These are phyloP conservation scores for Aspergillus homomorphus DNA, from an alignment of 495 filamentous ascomycete genomes.

Conservation along the genomic window DNA sequence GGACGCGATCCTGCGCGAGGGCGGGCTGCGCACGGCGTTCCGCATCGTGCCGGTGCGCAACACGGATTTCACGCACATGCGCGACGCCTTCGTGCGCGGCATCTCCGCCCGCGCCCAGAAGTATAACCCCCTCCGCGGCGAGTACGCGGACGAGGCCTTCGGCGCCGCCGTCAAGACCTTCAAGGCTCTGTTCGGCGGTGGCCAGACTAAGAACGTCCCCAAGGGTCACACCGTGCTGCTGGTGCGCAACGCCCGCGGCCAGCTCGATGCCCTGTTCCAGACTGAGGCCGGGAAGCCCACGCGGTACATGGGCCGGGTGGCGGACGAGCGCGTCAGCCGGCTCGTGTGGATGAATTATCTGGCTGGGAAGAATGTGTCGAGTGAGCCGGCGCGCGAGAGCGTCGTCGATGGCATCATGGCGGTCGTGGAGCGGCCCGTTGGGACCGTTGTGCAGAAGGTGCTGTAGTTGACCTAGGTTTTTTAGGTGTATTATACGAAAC, in stretches of 20 bases:
- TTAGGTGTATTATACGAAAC: conserved; percentile 4
- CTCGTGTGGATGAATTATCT: conserved; percentile 89
- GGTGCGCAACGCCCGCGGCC: conserved; percentile 62
- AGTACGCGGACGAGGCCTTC: conserved; percentile 68
- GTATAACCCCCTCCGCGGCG: conserved; percentile 26
- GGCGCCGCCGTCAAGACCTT: conserved; percentile 68
- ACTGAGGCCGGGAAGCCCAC: conserved; percentile 37
- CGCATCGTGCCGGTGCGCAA: conserved; percentile 80
- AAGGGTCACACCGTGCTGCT: conserved; percentile 74
- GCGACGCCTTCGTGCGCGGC: conserved; percentile 85
- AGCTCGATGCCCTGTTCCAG: conserved; percentile 67
- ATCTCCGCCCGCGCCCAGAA: conserved; percentile 67
- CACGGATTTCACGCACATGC: conserved; percentile 87
- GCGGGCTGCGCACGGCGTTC: conserved; percentile 65
- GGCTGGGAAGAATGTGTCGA: conserved; percentile 81
- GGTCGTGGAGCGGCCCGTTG: conserved; percentile 84
- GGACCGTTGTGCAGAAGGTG: conserved; percentile 76
- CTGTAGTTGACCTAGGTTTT: conserved; percentile 27
- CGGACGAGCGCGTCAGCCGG: conserved; percentile 75
- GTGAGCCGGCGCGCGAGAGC: conserved; percentile 72
- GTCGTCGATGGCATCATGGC: conserved; percentile 85
- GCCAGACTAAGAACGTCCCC: conserved; percentile 60
- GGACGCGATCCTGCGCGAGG: conserved; percentile 62
- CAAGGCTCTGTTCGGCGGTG: conserved; percentile 71
- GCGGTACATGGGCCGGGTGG: conserved; percentile 61